Evolutionary conservation across 176 grass and related monocot species (phyloP), one percentile per base, ranked within the genome.

Genomic region (Avena insularis): DNA sequence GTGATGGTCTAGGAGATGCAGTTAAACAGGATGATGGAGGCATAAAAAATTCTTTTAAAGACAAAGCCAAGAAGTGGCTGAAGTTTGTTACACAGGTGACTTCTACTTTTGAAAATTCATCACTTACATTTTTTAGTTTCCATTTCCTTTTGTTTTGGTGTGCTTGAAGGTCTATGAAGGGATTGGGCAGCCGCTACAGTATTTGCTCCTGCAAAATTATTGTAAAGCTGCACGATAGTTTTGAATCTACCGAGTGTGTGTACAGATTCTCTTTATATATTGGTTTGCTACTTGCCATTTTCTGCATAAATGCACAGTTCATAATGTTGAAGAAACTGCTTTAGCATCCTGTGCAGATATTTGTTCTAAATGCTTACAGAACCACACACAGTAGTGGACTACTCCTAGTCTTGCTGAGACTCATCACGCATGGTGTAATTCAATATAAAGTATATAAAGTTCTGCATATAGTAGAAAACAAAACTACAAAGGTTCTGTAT

Each of bases 11-110:
- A 82, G 88, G 87, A 89, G 86, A 79, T 85, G 77, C 58, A 79
- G 43, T 33, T 77, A 83, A 86, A 78, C 87, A 95, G 77, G 20
- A 70, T 76, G 86, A 85, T 23, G 93, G 69, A 76, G 90, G 75
- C 76, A 89, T 93, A 77, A 91, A 85, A 85, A 84, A 77, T 35
- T 92, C 49, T 83, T 95, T 91, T 73, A 98, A 98, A 84, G 93
- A 95, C 78, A 94, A 92, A 92, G 93, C 91, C 72, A 94, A 95
- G 86, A 98, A 94, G 82, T 98, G 91, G 93, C 90, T 92, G 76
- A 98, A 98, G 79, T 94, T 95, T 89, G 89, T 98, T 49, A 86
- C 90, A 69, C 92, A 95, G 96, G 96, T 94, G 35, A 84, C 31
- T 79, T 86, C 31, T 85, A 79, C 17, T 83, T 63, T 59, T 76